These are phyloP conservation scores for Diplodia seriata DNA, from an alignment of 2,329 filamentous ascomycete species.

Conservation along the genomic window DNA sequence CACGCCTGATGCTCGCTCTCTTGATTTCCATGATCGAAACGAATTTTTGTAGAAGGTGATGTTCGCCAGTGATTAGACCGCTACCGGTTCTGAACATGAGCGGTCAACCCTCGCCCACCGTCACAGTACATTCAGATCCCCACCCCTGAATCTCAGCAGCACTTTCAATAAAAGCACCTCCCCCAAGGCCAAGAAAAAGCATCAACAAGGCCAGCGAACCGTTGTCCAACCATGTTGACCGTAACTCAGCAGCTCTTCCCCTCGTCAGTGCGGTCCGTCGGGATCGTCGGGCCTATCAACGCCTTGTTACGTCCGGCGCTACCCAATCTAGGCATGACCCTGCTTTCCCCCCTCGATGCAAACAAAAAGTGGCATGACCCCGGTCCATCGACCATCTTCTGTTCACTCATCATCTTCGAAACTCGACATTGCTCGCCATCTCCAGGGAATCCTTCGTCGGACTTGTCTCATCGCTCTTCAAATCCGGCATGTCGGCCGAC, in stretches of 20 bases:
- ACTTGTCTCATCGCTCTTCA: not conserved
- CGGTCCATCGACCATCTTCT: not conserved
- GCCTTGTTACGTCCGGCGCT: not conserved
- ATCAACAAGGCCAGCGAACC: not conserved
- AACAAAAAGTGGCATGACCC: constrained; percentile 1
- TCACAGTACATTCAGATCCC: not conserved
- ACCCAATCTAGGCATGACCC: not conserved
- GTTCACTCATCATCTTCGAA: not conserved
- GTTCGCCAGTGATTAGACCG: not conserved
- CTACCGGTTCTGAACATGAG: not conserved
- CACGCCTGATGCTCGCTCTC: not conserved
- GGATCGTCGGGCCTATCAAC: not conserved
- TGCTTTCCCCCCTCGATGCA: not conserved
- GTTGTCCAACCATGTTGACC: not conserved
- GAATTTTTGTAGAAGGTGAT: not conserved
- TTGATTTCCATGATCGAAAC: not conserved
- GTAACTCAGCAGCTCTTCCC: not conserved
- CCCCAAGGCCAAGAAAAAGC: not conserved
- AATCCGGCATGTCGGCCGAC: not conserved
- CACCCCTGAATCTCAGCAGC: not conserved
- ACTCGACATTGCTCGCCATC: not conserved
- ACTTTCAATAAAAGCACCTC: not conserved
- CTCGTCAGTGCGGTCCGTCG: not conserved
- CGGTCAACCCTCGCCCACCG: not conserved
- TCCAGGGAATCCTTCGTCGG: not conserved